Evolutionary conservation across 1,139 yeast species (phyloP).

Genomic region (Blastobotrys malaysiensis): DNA sequence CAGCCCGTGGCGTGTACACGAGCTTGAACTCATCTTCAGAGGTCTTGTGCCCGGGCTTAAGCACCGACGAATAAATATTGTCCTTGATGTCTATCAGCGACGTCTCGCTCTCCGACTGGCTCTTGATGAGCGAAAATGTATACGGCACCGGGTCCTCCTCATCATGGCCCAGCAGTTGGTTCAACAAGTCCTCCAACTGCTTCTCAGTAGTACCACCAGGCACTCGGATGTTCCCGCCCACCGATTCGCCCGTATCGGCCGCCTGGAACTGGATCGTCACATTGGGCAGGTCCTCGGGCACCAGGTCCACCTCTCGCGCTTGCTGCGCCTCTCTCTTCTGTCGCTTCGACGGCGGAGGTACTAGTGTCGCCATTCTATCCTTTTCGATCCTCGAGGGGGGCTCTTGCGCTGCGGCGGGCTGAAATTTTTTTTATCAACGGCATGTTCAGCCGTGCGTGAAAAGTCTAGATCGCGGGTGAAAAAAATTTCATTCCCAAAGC

Average conservation of each 20-base stretch:
- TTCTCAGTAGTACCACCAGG: conserved; percentile 85
- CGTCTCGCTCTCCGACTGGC: conserved; percentile 38
- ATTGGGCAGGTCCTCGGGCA: conserved; percentile 79
- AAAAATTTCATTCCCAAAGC: background rate
- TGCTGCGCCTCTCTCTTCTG: conserved; percentile 81
- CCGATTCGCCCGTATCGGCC: conserved; percentile 84
- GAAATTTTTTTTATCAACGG: background rate
- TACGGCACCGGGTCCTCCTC: conserved; percentile 88
- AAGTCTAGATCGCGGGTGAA: background rate
- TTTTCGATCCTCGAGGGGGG: background rate
- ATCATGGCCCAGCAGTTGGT: conserved; percentile 41
- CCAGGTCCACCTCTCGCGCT: conserved; percentile 65
- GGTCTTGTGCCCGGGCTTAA: conserved; percentile 80
- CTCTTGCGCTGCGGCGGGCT: background rate
- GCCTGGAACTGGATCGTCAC: conserved; percentile 89
- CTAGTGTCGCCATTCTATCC: conserved; percentile 71
- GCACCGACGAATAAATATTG: conserved; percentile 68
- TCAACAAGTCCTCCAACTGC: conserved; percentile 82
- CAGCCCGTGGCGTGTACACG: conserved; percentile 91
- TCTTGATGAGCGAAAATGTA: conserved; percentile 61
- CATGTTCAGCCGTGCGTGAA: background rate
- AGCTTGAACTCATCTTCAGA: conserved; percentile 92
- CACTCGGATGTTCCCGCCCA: conserved; percentile 83
- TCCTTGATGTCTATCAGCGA: conserved; percentile 65
- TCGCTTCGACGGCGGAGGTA: conserved; percentile 92